Conservation (phyloP, 1,139 yeast species). For the Protomyces macrosporus region DNA sequence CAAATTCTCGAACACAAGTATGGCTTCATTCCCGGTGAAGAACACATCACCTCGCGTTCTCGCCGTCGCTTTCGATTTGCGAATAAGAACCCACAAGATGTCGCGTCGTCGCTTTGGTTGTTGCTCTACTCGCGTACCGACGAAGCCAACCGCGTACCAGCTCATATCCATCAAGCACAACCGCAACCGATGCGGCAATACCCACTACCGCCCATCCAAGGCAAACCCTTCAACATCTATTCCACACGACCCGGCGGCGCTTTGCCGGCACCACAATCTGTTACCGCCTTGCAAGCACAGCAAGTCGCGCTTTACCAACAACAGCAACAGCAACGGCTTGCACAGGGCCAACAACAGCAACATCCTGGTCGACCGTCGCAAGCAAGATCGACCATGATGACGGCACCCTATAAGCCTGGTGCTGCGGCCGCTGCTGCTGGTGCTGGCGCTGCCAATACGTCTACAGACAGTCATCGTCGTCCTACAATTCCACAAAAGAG, state of each 20-base stretch:
- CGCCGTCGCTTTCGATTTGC: slow-evolving; percentile 27
- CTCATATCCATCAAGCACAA: slow-evolving; percentile 22
- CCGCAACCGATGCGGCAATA: slow-evolving; percentile 28
- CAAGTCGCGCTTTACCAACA: slow-evolving; percentile 13
- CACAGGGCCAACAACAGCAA: slow-evolving; percentile 1
- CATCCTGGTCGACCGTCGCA: slow-evolving; percentile 6
- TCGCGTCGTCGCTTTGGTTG: slow-evolving; percentile 20
- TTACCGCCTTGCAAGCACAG: slow-evolving; percentile 2
- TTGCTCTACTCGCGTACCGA: slow-evolving; percentile 16
- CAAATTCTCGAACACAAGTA: slow-evolving; percentile 29
- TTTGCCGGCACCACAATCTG: slow-evolving; percentile 2
- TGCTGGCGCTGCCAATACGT: background rate
- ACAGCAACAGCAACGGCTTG: slow-evolving; percentile 14
- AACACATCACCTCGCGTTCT: slow-evolving; percentile 26
- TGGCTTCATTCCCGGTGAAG: slow-evolving; percentile 28
- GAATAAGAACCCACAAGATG: slow-evolving; percentile 21
- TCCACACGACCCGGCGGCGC: slow-evolving; percentile 15
- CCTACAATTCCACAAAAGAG: slow-evolving; percentile 12
- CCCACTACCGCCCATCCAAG: slow-evolving; percentile 24
- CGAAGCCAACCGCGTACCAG: slow-evolving; percentile 24
- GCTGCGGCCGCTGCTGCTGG: background rate
- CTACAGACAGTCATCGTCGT: background rate
- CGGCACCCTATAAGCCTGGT: background rate
- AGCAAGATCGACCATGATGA: background rate
- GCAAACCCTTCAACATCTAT: slow-evolving; percentile 19